A percentile compares a stretch with the other conserved stretches of the same genome.
These are phyloP conservation scores for Xerocomus amazonicus DNA, from an alignment of 1,284 basidiomycete species.

Conservation along the genomic window DNA sequence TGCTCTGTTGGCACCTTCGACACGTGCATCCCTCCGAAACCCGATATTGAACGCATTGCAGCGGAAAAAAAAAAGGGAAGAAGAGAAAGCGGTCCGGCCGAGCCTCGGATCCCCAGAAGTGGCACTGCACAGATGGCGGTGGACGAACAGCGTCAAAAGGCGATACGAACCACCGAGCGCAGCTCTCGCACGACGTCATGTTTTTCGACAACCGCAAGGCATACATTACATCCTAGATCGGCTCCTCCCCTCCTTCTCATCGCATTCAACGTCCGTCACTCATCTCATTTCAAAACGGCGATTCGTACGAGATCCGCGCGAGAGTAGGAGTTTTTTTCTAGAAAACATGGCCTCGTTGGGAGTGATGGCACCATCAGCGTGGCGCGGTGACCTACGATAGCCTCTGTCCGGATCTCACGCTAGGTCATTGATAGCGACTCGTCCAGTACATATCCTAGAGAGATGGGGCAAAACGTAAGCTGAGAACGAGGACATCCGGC, in stretches of 20 bases:
- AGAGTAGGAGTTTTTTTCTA: too few relatives aligned
- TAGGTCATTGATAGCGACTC: too few relatives aligned
- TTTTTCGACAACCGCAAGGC: background rate
- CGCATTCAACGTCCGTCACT: background rate
- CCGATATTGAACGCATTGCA: slow-evolving; percentile 2
- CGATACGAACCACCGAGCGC: background rate
- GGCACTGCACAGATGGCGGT: background rate
- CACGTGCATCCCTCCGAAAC: slow-evolving; percentile 2
- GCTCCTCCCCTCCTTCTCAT: background rate
- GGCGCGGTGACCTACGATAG: too few relatives aligned
- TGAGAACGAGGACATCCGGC: too few relatives aligned
- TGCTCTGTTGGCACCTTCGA: background rate
- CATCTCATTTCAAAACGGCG: background rate
- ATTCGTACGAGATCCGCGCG: background rate
- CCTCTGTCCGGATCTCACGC: too few relatives aligned
- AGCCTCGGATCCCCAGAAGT: background rate
- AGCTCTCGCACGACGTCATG: background rate
- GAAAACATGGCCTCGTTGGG: too few relatives aligned
- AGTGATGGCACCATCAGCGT: too few relatives aligned
- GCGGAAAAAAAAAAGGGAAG: background rate
- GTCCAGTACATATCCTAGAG: too few relatives aligned
- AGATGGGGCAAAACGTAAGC: too few relatives aligned
- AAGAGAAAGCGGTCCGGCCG: too few relatives aligned
- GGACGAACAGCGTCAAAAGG: background rate
- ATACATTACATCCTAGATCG: too few relatives aligned